phyloP scores from a whole-genome alignment of 139 green algal genomes.

The Ostreobium quekettii region DNA sequence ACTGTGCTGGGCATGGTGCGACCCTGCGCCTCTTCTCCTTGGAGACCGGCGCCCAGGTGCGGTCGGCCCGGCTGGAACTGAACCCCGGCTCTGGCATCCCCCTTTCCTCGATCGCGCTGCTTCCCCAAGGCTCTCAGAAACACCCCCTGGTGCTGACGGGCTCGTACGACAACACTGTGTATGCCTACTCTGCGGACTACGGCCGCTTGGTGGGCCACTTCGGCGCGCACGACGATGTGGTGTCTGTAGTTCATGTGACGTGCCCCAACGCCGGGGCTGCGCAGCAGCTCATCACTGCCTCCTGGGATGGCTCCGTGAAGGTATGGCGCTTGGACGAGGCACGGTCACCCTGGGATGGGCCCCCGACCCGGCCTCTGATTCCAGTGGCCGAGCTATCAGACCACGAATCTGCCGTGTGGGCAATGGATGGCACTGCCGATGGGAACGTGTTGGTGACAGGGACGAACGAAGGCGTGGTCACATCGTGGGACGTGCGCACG shows the following conservation, averaged over 20 bases:
- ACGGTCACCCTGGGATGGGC: slow-evolving; percentile 50
- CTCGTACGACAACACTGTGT: slow-evolving; percentile 41
- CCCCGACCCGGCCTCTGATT: slow-evolving; percentile 7
- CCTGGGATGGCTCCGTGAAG: slow-evolving; percentile 67
- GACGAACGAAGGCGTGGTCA: slow-evolving; percentile 59
- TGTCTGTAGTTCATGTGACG: slow-evolving; percentile 51
- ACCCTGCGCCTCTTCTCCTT: slow-evolving; percentile 16
- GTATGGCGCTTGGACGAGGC: slow-evolving; percentile 51
- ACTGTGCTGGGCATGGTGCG: slow-evolving; percentile 14
- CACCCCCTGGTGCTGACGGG: slow-evolving; percentile 43
- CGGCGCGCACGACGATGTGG: slow-evolving; percentile 51
- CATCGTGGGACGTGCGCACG: slow-evolving; percentile 45
- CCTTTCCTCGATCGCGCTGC: slow-evolving; percentile 14
- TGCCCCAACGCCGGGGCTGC: too few relatives aligned
- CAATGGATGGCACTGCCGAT: slow-evolving; percentile 21
- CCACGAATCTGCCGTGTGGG: slow-evolving; percentile 49
- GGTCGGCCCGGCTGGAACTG: slow-evolving; percentile 8
- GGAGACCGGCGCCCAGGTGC: slow-evolving; percentile 9
- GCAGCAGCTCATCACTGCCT: slow-evolving; percentile 37
- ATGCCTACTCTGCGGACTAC: slow-evolving; percentile 34
- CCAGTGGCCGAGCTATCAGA: slow-evolving; percentile 34
- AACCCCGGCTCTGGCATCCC: slow-evolving; percentile 5
- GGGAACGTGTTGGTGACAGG: slow-evolving; percentile 42
- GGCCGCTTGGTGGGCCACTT: slow-evolving; percentile 48
- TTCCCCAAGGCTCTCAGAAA: too few relatives aligned